Evolutionary conservation across 441 rosid genomes (phyloP), one percentile per base, ranked within the genome.

Genomic region (Gossypium schwendimanii): DNA sequence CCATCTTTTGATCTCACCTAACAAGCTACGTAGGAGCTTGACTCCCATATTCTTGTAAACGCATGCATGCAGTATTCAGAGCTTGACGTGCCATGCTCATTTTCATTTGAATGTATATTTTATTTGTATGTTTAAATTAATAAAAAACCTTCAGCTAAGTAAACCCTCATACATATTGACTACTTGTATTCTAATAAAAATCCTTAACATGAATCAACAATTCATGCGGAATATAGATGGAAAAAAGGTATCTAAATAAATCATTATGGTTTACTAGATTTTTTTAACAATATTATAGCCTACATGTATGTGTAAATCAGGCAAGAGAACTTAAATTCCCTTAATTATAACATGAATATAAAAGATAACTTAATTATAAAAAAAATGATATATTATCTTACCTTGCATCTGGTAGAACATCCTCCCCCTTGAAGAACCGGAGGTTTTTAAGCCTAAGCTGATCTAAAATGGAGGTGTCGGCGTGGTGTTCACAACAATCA

Each of bases 401-500:
- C 97, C 96, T 88, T 33, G 98, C 97, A 73, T 91, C 89, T 0
- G 99, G 99, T 24, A 95, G 80, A 10, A 89, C 88, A 23, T 92
- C 94, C 8, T 77, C 44, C 12, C 92, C 92, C 24, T 77, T 75
- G 41, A 79, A 85, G 6, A 94, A 83, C 4, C 97, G 85, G 47
- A 95, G 92, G 31, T 86, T 91, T 50, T 92, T 86, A 7, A 95
- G 88, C 36, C 88, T 83, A 31, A 92, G 93, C 79, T 81, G 81
- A 17, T 95, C 98, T 14, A 95, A 81, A 65, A 95, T 92, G 1
- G 90, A 77, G 1, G 98, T 75, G 75, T 92, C 91, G 0, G 96
- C 96, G 44, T 82, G 87, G 69, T 95, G 98, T 62, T 95, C 98
- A 39, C 99, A 95, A 65, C 99, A 95, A 81, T 95, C 99, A 7